Base-by-base conservation (phyloP, 2,329 filamentous ascomycete genomes). In the Ophiostoma triangulosporum region DNA sequence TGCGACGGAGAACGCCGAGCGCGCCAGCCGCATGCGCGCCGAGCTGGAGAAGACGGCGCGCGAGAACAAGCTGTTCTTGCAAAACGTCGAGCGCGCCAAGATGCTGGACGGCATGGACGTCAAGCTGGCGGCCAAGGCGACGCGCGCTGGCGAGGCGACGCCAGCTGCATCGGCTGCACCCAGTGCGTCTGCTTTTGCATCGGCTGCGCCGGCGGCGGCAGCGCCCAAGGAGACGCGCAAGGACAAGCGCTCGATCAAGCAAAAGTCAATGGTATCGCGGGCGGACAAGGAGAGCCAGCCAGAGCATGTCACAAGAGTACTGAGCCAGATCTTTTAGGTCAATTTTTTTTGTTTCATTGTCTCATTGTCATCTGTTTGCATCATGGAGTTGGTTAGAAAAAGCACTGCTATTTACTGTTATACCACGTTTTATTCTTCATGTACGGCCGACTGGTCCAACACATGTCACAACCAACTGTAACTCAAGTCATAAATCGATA, bases 11-110 rank as follows among this genome's bases (percentile, higher is more conserved):
- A 88, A 90, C 64, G 86, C 87, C 5, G 87, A 91, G 68, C 72
- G 87, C 55, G 76, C 81, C 52, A 84, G 82, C 62, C 76, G 86
- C 62, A 80, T 93, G 76, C 72, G 85, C 55, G 84, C 85, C 12
- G 88, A 93, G 68, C 86, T 93, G 60, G 76, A 78, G 62, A 82
- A 83, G 71, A 80, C 83, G 48, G 82, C 81, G 56, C 81, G 77
- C 67, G 87, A 93, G 73, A 90, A 91, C 67, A 87, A 85, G 74
- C 78, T 81, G 59, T 93, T 91, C 65, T 77, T 90, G 56, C 74
- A 80, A 60, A 89, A 91, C 64, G 76, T 93, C 54, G 86, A 93
- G 73, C 79, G 74, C 63, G 83, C 81, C 50, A 91, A 90, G 78
- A 84, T 88, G 75, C 65, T 88, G 59, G 81, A 87, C 50, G 81